These are phyloP conservation scores for Benincasa hispida DNA, from an alignment of 306 rosid species.

Conservation along the genomic window DNA sequence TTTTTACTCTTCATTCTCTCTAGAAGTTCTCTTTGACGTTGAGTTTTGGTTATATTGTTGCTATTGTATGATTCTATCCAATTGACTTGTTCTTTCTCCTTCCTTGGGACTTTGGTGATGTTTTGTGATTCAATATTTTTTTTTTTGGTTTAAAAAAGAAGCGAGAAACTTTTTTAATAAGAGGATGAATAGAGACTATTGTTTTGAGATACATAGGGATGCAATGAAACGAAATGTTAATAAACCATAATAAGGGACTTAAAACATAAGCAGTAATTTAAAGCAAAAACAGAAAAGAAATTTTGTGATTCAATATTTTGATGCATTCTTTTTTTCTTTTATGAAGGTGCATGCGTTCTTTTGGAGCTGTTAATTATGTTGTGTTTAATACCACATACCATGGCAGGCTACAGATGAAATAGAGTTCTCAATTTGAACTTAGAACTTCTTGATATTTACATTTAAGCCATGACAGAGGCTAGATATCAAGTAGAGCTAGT, in stretches of 20 bases:
- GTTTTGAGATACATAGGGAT: no score
- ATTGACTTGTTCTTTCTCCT: background rate
- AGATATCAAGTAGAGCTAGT: background rate
- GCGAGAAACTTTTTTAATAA: no score
- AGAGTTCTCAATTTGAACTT: background rate
- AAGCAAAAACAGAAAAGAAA: no score
- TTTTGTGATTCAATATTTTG: background rate
- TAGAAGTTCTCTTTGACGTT: background rate
- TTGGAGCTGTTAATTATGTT: background rate
- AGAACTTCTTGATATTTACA: background rate
- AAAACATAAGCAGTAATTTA: no score
- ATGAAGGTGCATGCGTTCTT: background rate
- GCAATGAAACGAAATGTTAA: no score
- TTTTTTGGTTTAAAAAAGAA: no score
- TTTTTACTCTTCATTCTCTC: background rate
- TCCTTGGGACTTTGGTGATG: background rate
- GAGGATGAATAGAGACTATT: no score
- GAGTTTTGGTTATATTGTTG: background rate
- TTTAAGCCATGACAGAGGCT: background rate
- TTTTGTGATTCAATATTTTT: background rate
- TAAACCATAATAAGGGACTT: no score
- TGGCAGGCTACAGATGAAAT: background rate
- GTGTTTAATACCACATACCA: background rate
- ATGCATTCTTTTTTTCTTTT: background rate
- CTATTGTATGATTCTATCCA: background rate